Base-by-base conservation (phyloP, 768 basidiomycete genomes). In the Rhodotorula taiwanensis region DNA sequence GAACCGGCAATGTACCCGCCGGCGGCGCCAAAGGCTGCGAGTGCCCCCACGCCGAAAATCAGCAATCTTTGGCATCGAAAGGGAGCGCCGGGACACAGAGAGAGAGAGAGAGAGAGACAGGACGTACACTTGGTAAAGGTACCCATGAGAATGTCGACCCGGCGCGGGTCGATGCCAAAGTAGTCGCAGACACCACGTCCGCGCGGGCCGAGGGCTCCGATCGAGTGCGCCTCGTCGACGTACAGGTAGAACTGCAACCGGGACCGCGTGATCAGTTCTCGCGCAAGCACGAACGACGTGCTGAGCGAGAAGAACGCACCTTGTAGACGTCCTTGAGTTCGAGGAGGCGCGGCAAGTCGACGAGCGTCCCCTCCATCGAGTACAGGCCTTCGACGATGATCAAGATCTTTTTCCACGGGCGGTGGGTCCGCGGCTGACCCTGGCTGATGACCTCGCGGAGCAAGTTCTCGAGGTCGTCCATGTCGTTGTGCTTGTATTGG, bases 351-450 rank as follows among this genome's bases (percentile, higher is more conserved):
- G 93, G 95, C 47, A 99, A 73, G 74, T 97, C 84, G 41, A 87
- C 84, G 69, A 98, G 72, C 14, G 89, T 92, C n/a, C 95, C 95
- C 77, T 98, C 95, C 95, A 99, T 99, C 65, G 88, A 91, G 78
- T 90, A 98, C 48, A 99, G 76, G 5, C 95, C 95, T 75, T 99
- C 95, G 18, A 98, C 90, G 58, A 95, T 83, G 48, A 99, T 69
- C 43, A 99, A 76, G 64, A 99, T 98, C 80, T 94, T 97, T 80
- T 94, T 95, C 95, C 95, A 98, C 18, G 94, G 94, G n/a, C 95
- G 78, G 72, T 98, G 95, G 0, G 92, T 95, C 78, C 92, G 87
- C 7, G 94, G 92, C 75, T 98, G 94, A 21, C 95, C 95, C 76
- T 99, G 95, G 72, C 87, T 89, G 77, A 99, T 93, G 30, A 84